phyloP scores from a whole-genome alignment of 148 eudicot genomes.

The Heliosperma pusillum region DNA sequence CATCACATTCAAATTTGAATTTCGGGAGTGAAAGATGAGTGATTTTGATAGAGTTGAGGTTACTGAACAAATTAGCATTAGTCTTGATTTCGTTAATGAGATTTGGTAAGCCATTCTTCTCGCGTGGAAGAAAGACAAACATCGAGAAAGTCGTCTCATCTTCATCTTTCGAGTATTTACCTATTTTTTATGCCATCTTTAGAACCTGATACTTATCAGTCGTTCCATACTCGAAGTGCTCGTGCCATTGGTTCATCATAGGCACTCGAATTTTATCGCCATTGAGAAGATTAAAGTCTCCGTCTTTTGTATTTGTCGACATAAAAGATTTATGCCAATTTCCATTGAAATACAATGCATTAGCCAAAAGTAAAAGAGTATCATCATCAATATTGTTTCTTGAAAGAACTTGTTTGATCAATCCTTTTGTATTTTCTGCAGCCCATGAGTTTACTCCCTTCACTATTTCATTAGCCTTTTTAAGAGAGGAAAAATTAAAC shows the following conservation, averaged over 20 bases:
- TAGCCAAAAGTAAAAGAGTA: not conserved
- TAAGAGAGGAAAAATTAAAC: no score
- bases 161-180: not conserved
- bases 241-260: not conserved
- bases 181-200: not conserved
- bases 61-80: not conserved
- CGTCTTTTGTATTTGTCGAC: not conserved
- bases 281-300: not conserved
- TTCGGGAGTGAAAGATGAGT: slow-evolving; percentile 1
- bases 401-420: not conserved
- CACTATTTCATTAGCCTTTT: not conserved
- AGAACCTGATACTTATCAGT: not conserved
- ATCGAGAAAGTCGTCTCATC: not conserved
- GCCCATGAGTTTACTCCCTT: not conserved
- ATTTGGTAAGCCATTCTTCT: not conserved
- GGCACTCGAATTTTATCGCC: slow-evolving; percentile 6
- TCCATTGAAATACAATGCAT: slow-evolving; percentile 14
- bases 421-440: not conserved
- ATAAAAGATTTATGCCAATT: not conserved
- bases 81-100: not conserved
- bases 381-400: not conserved
- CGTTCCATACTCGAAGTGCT: not conserved
- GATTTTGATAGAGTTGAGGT: not conserved
- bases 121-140: not conserved
- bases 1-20: slow-evolving; percentile 10